phyloP scores from a whole-genome alignment of 805 yeast genomes.

The Torulaspora gathmanii region DNA sequence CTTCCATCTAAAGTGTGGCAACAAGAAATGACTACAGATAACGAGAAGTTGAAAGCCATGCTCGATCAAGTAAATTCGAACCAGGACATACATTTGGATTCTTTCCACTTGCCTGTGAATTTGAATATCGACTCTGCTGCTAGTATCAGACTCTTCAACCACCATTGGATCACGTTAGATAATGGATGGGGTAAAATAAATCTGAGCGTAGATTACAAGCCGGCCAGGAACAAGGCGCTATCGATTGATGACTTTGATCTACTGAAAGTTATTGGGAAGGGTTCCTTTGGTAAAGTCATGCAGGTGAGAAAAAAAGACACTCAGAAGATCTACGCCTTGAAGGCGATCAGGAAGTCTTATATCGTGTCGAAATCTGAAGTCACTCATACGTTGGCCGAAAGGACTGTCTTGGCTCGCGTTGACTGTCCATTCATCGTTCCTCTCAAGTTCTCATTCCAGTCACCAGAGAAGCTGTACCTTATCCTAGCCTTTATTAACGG shows the following conservation, averaged over 20 bases:
- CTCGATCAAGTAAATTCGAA: conserved; percentile 38
- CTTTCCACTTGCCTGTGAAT: conserved; percentile 57
- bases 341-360: conserved; percentile 89
- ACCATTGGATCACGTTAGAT: conserved; percentile 47
- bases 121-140: conserved; percentile 47
- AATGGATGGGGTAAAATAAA: conserved; percentile 49
- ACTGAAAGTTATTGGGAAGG: conserved; percentile 93
- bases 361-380: conserved; percentile 93
- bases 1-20: conserved; percentile 42
- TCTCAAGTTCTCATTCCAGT: conserved; percentile 89
- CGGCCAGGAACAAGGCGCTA: conserved; percentile 60
- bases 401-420: conserved; percentile 89
- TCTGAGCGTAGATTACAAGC: conserved; percentile 65
- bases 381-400: conserved; percentile 92
- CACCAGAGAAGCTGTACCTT: conserved; percentile 89
- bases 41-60: conserved; percentile 28
- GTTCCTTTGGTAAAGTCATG: conserved; percentile 98
- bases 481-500: conserved; percentile 94
- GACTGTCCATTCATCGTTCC: conserved; percentile 96
- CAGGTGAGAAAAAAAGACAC: conserved; percentile 96
- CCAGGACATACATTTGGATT: conserved; percentile 73
- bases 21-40: conserved; percentile 26
- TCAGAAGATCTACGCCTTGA: conserved; percentile 87
- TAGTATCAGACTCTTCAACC: conserved; percentile 59
- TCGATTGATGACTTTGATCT: conserved; percentile 89